Percentiles rank a stretch among this genome's conserved stretches.
Conservation (phyloP, 2,329 filamentous ascomycete species). For the Neopestalotiopsis clavispora region DNA sequence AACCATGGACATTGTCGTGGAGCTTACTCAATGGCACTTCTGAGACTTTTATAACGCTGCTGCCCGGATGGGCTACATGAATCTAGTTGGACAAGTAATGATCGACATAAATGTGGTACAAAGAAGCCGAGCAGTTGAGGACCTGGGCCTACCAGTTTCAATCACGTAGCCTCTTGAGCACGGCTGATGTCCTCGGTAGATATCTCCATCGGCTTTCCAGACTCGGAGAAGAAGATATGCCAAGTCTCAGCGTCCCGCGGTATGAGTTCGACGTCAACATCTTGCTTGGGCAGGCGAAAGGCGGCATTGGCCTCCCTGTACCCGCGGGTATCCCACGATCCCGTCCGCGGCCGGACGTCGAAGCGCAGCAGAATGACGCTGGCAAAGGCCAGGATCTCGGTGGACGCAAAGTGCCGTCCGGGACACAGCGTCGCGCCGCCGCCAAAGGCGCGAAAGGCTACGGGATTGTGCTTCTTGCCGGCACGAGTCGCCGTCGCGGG, state of each 20-base stretch:
- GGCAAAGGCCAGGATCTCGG: slow-evolving; percentile 10
- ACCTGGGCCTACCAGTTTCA: too few species aligned
- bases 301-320: slow-evolving; percentile 13
- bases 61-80: too few species aligned
- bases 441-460: slow-evolving; percentile 12
- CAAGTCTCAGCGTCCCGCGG: not conserved
- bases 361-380: slow-evolving; percentile 10
- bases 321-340: not conserved
- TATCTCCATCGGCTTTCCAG: slow-evolving; percentile 4
- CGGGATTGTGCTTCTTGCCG: not conserved
- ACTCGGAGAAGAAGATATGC: slow-evolving; percentile 9
- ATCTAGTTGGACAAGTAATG: too few species aligned
- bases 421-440: slow-evolving; percentile 13
- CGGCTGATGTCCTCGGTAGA: not conserved
- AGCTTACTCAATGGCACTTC: too few species aligned
- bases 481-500: not conserved
- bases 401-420: slow-evolving; percentile 12
- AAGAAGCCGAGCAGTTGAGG: too few species aligned
- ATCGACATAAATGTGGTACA: too few species aligned
- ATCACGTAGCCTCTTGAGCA: too few species aligned
- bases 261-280: slow-evolving; percentile 4
- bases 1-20: too few species aligned
- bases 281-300: slow-evolving; percentile 1
- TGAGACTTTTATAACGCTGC: too few species aligned
- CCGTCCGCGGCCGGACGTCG: not conserved